phyloP scores from a whole-genome alignment of 164 flowering plant genomes.

The Chimonanthus praecox region DNA sequence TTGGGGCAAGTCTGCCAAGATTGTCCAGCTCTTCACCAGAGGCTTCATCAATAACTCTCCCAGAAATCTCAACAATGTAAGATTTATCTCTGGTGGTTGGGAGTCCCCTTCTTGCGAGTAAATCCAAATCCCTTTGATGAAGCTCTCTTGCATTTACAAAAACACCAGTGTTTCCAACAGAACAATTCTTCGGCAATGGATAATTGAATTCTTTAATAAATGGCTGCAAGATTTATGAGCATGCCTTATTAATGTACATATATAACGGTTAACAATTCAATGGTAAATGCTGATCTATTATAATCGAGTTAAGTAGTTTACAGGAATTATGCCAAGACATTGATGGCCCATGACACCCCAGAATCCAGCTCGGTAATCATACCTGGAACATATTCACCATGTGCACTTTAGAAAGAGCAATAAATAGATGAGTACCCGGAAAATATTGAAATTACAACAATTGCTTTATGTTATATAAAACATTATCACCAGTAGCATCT shows the following conservation, averaged over 20 bases:
- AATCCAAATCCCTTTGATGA: conserved; percentile 72
- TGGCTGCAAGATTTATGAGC: conserved; percentile 52
- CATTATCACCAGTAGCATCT: neutral
- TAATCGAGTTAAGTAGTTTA: conserved; percentile 12
- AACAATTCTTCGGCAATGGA: conserved; percentile 68
- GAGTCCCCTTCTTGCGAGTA: conserved; percentile 81
- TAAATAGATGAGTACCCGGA: neutral
- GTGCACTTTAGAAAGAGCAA: neutral
- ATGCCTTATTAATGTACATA: conserved; percentile 1
- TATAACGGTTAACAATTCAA: neutral
- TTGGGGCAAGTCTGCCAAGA: conserved; percentile 95
- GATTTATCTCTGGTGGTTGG: conserved; percentile 54
- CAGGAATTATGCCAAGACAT: conserved; percentile 90
- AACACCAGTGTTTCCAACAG: conserved; percentile 76
- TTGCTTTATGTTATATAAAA: neutral
- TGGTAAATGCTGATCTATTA: neutral
- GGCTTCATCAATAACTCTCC: conserved; percentile 69
- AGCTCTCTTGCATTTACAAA: conserved; percentile 93
- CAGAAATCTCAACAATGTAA: conserved; percentile 73
- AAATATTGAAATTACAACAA: conserved; percentile 2
- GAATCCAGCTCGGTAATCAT: conserved; percentile 85
- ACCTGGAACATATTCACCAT: conserved; percentile 41
- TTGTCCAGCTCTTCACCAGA: conserved; percentile 71
- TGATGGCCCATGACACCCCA: conserved; percentile 92
- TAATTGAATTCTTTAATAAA: conserved; percentile 76